phyloP scores from a whole-genome alignment of 441 rosid genomes.

The Pelargonium cotyledonis region DNA sequence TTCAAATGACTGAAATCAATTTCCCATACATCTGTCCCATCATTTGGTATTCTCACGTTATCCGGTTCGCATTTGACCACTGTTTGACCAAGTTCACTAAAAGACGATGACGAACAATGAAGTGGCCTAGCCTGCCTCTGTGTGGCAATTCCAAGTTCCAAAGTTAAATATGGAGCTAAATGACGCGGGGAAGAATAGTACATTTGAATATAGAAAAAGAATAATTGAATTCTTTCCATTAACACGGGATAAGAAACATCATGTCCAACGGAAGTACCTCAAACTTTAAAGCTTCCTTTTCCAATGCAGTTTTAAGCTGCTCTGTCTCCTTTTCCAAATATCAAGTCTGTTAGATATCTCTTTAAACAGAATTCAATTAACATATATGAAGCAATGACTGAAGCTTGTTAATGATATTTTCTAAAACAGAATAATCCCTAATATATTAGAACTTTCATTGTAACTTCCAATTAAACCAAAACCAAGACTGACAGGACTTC shows the following conservation, averaged over 20 bases:
- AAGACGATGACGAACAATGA: conserved; percentile 43
- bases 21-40: conserved; percentile 77
- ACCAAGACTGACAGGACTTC: not conserved
- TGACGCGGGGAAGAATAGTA: not conserved
- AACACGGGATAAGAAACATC: not conserved
- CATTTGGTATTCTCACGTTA: conserved; percentile 55
- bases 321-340: conserved; percentile 43
- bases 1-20: conserved; percentile 43
- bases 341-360: not conserved
- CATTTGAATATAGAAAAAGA: not conserved
- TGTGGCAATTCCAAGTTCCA: not conserved
- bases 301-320: conserved; percentile 47
- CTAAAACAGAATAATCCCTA: too few relatives aligned
- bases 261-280: conserved; percentile 39
- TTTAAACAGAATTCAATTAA: too few relatives aligned
- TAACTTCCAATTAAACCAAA: not conserved
- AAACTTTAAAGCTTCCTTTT: conserved; percentile 49
- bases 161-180: not conserved
- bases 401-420: too few relatives aligned
- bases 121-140: conserved; percentile 58
- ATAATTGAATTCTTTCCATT: not conserved
- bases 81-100: conserved; percentile 34
- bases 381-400: too few relatives aligned
- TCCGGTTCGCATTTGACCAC: conserved; percentile 28
- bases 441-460: too few relatives aligned